phyloP scores from a whole-genome alignment of 768 basidiomycete genomes.

The Termitomyces titanicus region DNA sequence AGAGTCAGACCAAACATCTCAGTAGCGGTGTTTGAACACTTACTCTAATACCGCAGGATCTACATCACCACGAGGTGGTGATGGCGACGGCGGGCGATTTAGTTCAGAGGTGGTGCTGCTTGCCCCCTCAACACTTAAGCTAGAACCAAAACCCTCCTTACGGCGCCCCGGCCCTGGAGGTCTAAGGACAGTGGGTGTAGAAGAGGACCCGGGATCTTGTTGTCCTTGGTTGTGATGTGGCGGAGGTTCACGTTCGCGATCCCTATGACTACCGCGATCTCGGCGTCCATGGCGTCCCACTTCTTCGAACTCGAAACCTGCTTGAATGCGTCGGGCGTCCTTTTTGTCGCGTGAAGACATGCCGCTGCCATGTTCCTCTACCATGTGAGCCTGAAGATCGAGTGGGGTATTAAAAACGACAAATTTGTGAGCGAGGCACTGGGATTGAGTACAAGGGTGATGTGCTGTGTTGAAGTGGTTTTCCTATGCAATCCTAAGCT shows the following conservation, averaged over 20 bases:
- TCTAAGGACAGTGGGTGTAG: constrained; percentile 10
- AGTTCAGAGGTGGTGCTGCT: constrained; percentile 20
- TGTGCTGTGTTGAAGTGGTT: constrained; percentile 74
- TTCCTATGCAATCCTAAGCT: constrained; percentile 42
- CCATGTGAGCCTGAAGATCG: constrained; percentile 90
- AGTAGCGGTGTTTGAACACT: constrained; percentile 15
- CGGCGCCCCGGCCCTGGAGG: constrained; percentile 39
- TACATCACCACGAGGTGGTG: constrained; percentile 39
- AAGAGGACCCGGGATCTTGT: constrained; percentile 10
- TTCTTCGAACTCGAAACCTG: constrained; percentile 65
- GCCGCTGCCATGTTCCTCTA: constrained; percentile 75
- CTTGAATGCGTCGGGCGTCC: constrained; percentile 65
- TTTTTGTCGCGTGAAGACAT: constrained; percentile 69
- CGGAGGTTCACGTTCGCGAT: constrained; percentile 38
- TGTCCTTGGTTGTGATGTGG: constrained; percentile 24
- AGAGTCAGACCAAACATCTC: neutral
- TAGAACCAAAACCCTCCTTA: constrained; percentile 60
- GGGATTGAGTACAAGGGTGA: constrained; percentile 67
- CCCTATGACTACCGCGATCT: constrained; percentile 41
- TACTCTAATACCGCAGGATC: constrained; percentile 58
- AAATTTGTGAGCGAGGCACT: constrained; percentile 86
- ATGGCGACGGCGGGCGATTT: constrained; percentile 37
- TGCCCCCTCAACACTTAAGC: constrained; percentile 39
- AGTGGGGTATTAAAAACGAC: constrained; percentile 87
- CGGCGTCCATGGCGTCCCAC: constrained; percentile 38